These are phyloP conservation scores for Auriculariales sp. DNA, from an alignment of 768 basidiomycete genomes.

Conservation along the genomic window DNA sequence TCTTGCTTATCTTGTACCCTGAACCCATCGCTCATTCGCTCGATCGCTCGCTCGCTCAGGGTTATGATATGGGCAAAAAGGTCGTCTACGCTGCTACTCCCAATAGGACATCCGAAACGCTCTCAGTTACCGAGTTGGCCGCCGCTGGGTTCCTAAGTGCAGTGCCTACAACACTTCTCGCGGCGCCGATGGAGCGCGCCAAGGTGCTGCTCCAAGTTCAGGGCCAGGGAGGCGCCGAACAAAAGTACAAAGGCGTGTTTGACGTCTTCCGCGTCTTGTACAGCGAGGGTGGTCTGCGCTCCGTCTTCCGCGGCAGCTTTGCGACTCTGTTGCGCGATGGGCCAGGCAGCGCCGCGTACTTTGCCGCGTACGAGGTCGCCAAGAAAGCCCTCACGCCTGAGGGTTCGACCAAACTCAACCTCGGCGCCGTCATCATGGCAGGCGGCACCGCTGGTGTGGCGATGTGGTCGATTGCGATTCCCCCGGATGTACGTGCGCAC, in stretches of 20 bases:
- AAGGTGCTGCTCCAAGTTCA: constrained; percentile 93
- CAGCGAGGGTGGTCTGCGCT: constrained; percentile 80
- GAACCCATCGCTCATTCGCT: neutral
- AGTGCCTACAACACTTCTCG: constrained; percentile 77
- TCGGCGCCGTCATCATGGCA: constrained; percentile 77
- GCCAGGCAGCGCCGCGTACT: constrained; percentile 96
- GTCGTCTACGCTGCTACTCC: constrained; percentile 70
- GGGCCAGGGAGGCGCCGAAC: constrained; percentile 64
- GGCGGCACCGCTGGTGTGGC: constrained; percentile 92
- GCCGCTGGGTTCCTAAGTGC: constrained; percentile 90
- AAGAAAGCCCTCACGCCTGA: constrained; percentile 77
- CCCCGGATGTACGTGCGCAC: constrained; percentile 65
- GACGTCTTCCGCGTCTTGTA: constrained; percentile 88
- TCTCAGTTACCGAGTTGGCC: constrained; percentile 73
- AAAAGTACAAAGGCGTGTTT: constrained; percentile 76
- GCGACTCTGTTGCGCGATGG: constrained; percentile 95
- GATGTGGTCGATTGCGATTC: constrained; percentile 97
- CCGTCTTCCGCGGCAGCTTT: constrained; percentile 81
- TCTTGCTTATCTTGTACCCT: neutral
- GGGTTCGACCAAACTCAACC: constrained; percentile 70
- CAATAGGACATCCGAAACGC: constrained; percentile 42
- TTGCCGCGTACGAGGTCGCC: constrained; percentile 89
- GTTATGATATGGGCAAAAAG: constrained; percentile 85
- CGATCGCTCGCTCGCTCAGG: constrained; percentile 28
- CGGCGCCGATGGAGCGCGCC: constrained; percentile 93